These are phyloP conservation scores for Ophiocordyceps sinensis DNA, from an alignment of 2,329 filamentous ascomycete species.

Conservation along the genomic window DNA sequence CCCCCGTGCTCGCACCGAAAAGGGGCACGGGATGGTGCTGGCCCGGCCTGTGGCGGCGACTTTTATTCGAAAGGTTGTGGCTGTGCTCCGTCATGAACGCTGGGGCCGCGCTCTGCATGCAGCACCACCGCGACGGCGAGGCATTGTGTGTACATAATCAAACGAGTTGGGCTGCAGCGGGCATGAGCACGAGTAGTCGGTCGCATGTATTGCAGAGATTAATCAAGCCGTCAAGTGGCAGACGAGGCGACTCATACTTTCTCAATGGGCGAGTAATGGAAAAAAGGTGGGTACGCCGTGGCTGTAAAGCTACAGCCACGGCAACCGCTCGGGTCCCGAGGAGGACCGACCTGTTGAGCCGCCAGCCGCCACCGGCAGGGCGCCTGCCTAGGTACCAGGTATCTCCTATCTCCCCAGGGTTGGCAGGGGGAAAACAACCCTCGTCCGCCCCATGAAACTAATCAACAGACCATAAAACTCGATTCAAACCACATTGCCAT, in stretches of 20 bases:
- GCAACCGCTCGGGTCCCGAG: neutral
- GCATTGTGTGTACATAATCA: neutral
- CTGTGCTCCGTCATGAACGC: neutral
- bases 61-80: neutral
- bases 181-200: too few relatives aligned
- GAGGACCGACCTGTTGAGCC: neutral
- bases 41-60: too few relatives aligned
- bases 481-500: neutral
- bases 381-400: too few relatives aligned
- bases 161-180: neutral
- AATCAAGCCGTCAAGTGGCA: too few relatives aligned
- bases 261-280: neutral
- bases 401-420: too few relatives aligned
- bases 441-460: neutral
- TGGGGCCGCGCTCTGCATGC: neutral
- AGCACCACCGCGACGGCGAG: neutral
- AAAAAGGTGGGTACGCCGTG: neutral
- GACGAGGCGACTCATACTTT: neutral
- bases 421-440: neutral
- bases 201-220: too few relatives aligned
- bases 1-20: too few relatives aligned
- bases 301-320: neutral
- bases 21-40: too few relatives aligned
- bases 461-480: neutral
- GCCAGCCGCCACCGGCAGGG: too few relatives aligned